Evolutionary conservation across 176 grass and related monocot genomes (phyloP).

Genomic region (Areca catechu): DNA sequence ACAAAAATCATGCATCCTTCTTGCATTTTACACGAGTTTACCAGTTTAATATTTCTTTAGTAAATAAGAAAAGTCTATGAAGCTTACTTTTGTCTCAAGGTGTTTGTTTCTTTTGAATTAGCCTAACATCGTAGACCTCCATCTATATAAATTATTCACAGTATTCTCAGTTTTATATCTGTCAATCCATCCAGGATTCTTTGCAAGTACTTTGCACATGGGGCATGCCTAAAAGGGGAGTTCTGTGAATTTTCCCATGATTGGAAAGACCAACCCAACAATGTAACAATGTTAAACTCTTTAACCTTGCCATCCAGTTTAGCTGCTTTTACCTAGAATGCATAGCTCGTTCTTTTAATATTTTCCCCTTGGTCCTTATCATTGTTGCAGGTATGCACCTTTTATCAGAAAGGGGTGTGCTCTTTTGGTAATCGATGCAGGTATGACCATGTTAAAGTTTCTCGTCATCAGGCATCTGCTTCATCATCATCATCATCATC

Average conservation of each 20-base stretch:
- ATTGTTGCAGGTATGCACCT: constrained; percentile 58
- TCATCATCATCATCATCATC: constrained; percentile 5
- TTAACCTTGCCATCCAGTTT: background rate
- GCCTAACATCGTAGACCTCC: too few species aligned
- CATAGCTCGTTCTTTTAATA: constrained; percentile 8
- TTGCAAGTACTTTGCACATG: constrained; percentile 84
- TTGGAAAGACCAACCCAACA: constrained; percentile 67
- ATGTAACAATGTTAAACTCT: constrained; percentile 36
- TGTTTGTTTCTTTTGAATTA: too few species aligned
- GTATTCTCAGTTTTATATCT: constrained; percentile 18
- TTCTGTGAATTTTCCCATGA: constrained; percentile 88
- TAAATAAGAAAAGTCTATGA: too few species aligned
- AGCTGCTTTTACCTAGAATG: background rate
- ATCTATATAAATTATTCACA: constrained; percentile 3
- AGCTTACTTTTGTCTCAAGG: too few species aligned
- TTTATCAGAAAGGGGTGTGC: constrained; percentile 80
- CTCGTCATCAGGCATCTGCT: constrained; percentile 15
- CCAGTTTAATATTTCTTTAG: too few species aligned
- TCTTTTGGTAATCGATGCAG: constrained; percentile 75
- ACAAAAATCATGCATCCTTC: too few species aligned
- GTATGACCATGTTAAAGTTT: constrained; percentile 59
- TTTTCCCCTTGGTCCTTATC: constrained; percentile 8
- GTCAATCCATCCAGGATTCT: constrained; percentile 45
- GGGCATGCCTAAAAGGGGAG: constrained; percentile 85
- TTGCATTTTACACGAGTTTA: too few species aligned